Evolutionary conservation across 345 rosid species (phyloP), one percentile per base, ranked within the genome.

Genomic region (Pelargonium nanum): DNA sequence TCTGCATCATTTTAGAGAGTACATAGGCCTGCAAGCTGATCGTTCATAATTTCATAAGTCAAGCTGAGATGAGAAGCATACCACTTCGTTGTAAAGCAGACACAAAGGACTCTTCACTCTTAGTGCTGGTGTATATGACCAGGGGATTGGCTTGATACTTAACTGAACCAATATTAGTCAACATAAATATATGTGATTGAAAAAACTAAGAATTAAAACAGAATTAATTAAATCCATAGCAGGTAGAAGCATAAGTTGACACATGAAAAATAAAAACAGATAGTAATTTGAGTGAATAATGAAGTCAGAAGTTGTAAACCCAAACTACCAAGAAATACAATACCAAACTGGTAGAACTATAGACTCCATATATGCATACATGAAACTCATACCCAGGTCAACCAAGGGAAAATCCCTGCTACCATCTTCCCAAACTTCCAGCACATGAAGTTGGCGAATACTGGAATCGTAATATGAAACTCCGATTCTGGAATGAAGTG

Each of bases 351-450:
- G 26, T 50, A 51, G 22, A 30, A 65, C 32, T 51, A 55, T 45
- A 24, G 40, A 64, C 55, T 17, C 20, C 17, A 20, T 55, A 53
- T 54, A 55, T 59, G 59, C 60, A 73, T 61, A 58, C 21, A 54
- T 50, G 57, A 53, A 68, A 55, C 8, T 12, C 45, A 48, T 82
- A 91, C 97, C 93, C 50, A 92, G 77, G 74, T 89, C 94, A 68
- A 92, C 77, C 66, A 85, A 58, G 34, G 88, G 88, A 63, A 89
- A 87, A 40, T 80, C 86, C 40, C 81, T 73, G 69, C 75, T 77
- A 69, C 82, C 83, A 72, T 87, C 99, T 72, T 92, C 99, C 97
- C 96, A 92, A 70, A 78, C 75, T 83, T 92, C 99, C 70, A 89
- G 80, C 66, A 89, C 94, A 71, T 89, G 77, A 71, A 92, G 96